phyloP scores from a whole-genome alignment of 495 filamentous ascomycete species.

The Aspergillus sclerotioniger region DNA sequence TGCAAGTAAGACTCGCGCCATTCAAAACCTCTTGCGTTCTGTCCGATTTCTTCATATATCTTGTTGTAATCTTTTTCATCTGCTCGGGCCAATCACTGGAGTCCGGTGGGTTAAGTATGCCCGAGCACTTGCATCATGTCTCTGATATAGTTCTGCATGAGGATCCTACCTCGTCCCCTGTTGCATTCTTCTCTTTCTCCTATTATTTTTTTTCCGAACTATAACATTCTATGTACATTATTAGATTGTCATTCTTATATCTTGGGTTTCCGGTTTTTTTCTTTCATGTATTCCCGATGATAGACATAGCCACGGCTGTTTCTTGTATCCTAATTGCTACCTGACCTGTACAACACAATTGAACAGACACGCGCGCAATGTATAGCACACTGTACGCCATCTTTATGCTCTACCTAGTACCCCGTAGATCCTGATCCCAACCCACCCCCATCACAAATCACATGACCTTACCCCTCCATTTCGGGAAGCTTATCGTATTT shows the following conservation, averaged over 20 bases:
- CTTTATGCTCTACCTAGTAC: too few species aligned
- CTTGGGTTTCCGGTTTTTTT: conserved; percentile 5
- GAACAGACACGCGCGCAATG: neutral
- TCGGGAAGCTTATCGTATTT: conserved; percentile 2
- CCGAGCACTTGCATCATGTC: neutral
- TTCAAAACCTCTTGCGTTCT: conserved; percentile 2
- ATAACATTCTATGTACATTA: conserved; percentile 20
- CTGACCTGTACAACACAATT: too few species aligned
- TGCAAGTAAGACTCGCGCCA: too few species aligned
- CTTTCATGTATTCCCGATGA: neutral
- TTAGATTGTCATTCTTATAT: conserved; percentile 4
- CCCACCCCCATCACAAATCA: conserved; percentile 4
- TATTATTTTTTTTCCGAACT: neutral
- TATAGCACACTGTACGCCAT: neutral
- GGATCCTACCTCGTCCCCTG: neutral
- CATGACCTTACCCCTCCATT: conserved; percentile 13
- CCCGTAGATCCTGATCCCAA: neutral
- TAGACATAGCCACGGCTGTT: neutral
- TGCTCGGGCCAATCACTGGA: neutral
- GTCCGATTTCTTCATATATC: neutral
- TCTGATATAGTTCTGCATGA: neutral
- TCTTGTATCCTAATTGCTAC: too few species aligned
- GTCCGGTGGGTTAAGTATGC: neutral
- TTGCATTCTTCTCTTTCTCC: conserved; percentile 3
- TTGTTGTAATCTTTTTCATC: conserved; percentile 2